These are phyloP conservation scores for Ophiostoma fasciatum DNA, from an alignment of 2,329 filamentous ascomycete species.

Conservation along the genomic window DNA sequence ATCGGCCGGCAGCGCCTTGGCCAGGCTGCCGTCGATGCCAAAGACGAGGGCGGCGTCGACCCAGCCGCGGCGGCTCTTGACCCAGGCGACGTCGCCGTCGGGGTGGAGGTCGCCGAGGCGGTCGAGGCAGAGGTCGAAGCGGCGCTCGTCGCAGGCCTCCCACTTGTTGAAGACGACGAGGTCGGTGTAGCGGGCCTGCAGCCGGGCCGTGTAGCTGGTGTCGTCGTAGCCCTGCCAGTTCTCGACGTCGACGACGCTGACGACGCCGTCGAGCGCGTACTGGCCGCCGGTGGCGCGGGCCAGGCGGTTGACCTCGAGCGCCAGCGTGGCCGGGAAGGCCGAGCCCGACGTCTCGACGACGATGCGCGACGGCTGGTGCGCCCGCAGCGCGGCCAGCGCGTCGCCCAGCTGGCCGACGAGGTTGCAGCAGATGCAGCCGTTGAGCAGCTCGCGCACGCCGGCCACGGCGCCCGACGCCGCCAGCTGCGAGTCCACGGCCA, in stretches of 20 bases:
- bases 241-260: constrained; percentile 84
- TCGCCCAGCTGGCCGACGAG: constrained; percentile 80
- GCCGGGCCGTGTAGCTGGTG: constrained; percentile 72
- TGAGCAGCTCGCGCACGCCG: constrained; percentile 82
- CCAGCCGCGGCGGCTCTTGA: constrained; percentile 69
- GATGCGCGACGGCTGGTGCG: constrained; percentile 58
- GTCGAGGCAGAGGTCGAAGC: constrained; percentile 66
- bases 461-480: constrained; percentile 70
- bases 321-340: constrained; percentile 76
- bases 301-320: constrained; percentile 77
- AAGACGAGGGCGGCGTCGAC: constrained; percentile 70
- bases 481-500: constrained; percentile 86
- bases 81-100: constrained; percentile 56
- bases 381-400: constrained; percentile 60
- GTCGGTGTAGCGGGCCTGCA: constrained; percentile 84
- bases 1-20: constrained; percentile 14
- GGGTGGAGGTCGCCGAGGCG: constrained; percentile 67
- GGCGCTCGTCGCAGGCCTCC: constrained; percentile 59
- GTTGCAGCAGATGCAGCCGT: constrained; percentile 98
- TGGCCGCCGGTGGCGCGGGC: constrained; percentile 48
- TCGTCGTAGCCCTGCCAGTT: constrained; percentile 92
- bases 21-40: constrained; percentile 62
- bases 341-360: constrained; percentile 86
- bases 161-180: constrained; percentile 88
- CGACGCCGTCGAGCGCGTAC: constrained; percentile 73